Conservation (phyloP, 75 land plant species). For the Sequoiadendron giganteum region DNA sequence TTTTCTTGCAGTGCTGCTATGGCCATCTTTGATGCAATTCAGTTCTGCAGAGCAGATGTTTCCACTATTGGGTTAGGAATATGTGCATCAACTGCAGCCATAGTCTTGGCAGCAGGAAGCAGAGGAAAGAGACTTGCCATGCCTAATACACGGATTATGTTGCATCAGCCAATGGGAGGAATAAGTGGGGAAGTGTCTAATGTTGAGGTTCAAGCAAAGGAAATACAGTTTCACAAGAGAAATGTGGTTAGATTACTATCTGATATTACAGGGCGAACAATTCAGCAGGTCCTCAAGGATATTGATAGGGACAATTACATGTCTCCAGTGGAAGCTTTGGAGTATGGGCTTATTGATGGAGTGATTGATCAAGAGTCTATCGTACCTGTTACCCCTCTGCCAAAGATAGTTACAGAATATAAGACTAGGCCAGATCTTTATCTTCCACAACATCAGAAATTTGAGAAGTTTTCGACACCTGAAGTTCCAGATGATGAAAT, state of each 20-base stretch:
- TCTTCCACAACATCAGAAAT: conserved; percentile 42
- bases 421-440: conserved; percentile 37
- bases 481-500: conserved; percentile 94
- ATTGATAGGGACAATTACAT: conserved; percentile 92
- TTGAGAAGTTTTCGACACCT: conserved; percentile 64
- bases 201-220: conserved; percentile 91
- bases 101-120: conserved; percentile 88
- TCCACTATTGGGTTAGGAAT: conserved; percentile 87
- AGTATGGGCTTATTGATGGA: conserved; percentile 92
- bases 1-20: conserved; percentile 78
- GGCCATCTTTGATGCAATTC: conserved; percentile 90
- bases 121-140: conserved; percentile 92
- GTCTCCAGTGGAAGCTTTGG: conserved; percentile 96
- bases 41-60: conserved; percentile 89
- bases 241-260: conserved; percentile 75
- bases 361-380: conserved; percentile 86
- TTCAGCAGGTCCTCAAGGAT: conserved; percentile 81
- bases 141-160: conserved; percentile 95
- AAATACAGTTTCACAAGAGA: conserved; percentile 74
- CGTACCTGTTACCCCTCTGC: conserved; percentile 58
- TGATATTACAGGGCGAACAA: conserved; percentile 70
- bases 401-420: conserved; percentile 39
- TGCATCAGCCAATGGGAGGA: conserved; percentile 94
- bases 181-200: conserved; percentile 88
- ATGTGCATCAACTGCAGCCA: conserved; percentile 85